Conservation (phyloP, 2,329 filamentous ascomycete species). For the Leptosphaerulina australis region DNA sequence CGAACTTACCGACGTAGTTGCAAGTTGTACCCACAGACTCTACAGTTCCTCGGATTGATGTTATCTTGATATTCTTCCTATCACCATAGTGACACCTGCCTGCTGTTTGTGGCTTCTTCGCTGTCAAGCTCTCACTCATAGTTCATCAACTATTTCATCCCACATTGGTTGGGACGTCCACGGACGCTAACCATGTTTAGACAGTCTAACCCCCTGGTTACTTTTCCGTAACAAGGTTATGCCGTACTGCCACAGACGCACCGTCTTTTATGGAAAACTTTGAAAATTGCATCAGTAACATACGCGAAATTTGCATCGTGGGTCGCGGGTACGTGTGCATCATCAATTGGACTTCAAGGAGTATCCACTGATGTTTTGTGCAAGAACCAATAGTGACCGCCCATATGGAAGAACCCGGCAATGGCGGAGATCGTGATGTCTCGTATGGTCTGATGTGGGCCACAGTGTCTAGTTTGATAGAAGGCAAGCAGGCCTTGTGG, state of each 20-base stretch:
- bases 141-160: neutral
- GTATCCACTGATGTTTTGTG: neutral
- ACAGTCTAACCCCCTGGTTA: neutral
- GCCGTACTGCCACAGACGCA: conserved; percentile 15
- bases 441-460: neutral
- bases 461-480: neutral
- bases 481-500: neutral
- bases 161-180: conserved; percentile 4
- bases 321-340: neutral
- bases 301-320: neutral
- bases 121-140: conserved; percentile 2
- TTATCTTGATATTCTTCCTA: neutral
- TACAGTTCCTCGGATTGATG: neutral
- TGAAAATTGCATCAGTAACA: conserved; percentile 6
- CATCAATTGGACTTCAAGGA: neutral
- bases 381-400: neutral
- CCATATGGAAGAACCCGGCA: neutral
- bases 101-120: neutral
- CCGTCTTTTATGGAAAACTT: conserved; percentile 14
- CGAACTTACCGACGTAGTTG: neutral
- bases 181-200: neutral
- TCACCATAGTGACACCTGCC: neutral
- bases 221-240: neutral
- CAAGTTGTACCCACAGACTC: neutral
- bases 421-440: neutral